Percentiles rank a stretch among this genome's conserved stretches.
Evolutionary conservation across 352 stramenopile species (phyloP).

Genomic region (Phytophthora aleatoria): DNA sequence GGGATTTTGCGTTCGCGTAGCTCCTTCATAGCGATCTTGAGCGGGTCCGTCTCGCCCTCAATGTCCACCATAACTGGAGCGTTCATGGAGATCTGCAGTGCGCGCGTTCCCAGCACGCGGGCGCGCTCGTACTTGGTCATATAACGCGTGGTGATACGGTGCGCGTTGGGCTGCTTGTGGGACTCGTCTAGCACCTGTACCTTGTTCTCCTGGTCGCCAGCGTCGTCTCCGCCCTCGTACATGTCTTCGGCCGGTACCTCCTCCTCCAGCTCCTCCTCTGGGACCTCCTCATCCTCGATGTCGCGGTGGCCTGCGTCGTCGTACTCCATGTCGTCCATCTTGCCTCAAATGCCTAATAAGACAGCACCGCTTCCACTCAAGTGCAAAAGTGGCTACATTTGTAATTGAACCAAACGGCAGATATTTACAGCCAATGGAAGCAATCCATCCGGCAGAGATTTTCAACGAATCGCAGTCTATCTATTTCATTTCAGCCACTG

Average conservation of each 20-base stretch:
- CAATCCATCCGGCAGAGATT: background rate
- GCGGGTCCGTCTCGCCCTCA: conserved; percentile 98
- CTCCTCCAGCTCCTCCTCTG: conserved; percentile 72
- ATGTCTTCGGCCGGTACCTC: conserved; percentile 78
- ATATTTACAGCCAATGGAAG: conserved; percentile 28
- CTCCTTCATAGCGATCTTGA: conserved; percentile 99
- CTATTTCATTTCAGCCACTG: conserved; percentile 17
- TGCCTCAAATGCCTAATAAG: conserved; percentile 7
- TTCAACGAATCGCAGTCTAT: conserved; percentile 16
- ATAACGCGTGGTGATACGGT: conserved; percentile 97
- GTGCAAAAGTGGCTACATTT: conserved; percentile 3
- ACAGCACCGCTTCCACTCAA: conserved; percentile 32
- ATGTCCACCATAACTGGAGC: conserved; percentile 96
- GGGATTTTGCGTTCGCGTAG: conserved; percentile 99
- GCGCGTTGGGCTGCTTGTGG: conserved; percentile 84
- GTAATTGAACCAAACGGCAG: background rate
- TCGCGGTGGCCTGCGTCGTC: conserved; percentile 79
- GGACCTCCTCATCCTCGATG: conserved; percentile 85
- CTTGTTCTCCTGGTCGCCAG: conserved; percentile 57
- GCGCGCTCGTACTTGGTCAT: conserved; percentile 99
- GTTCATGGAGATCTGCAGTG: conserved; percentile 99
- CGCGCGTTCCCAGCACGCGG: conserved; percentile 97
- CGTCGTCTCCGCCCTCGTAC: conserved; percentile 69
- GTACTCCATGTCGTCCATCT: conserved; percentile 89
- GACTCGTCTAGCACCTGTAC: conserved; percentile 85